These are phyloP conservation scores for Garcileccinum viscosum DNA, from an alignment of 1,284 basidiomycete species.

Conservation along the genomic window DNA sequence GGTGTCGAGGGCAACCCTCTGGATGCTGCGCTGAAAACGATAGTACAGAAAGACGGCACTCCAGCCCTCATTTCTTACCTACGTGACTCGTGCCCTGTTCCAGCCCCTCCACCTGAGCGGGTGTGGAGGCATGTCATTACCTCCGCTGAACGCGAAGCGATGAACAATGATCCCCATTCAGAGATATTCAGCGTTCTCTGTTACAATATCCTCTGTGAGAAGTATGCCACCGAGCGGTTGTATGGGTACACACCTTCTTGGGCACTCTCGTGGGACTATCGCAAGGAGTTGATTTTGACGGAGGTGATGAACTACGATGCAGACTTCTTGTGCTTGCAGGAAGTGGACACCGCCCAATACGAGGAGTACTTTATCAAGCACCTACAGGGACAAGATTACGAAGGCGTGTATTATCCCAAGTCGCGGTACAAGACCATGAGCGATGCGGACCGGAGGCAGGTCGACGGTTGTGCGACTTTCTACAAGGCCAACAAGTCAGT, in stretches of 20 bases:
- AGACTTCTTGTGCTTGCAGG: constrained; percentile 94
- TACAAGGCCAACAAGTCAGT: constrained; percentile 89
- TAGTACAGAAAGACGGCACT: constrained; percentile 95
- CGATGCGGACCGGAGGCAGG: constrained; percentile 83
- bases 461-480: constrained; percentile 98
- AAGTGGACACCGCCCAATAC: constrained; percentile 93
- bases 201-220: constrained; percentile 97
- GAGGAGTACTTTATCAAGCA: constrained; percentile 91
- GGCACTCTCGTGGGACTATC: constrained; percentile 95
- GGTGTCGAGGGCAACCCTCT: constrained; percentile 97
- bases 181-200: constrained; percentile 85
- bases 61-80: constrained; percentile 86
- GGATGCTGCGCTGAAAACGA: constrained; percentile 75
- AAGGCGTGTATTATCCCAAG: constrained; percentile 94
- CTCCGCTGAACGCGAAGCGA: constrained; percentile 68
- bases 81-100: constrained; percentile 86
- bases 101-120: constrained; percentile 84
- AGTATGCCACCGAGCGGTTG: constrained; percentile 86
- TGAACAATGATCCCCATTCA: constrained; percentile 59
- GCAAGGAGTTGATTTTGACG: constrained; percentile 88
- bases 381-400: constrained; percentile 83
- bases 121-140: constrained; percentile 81
- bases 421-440: constrained; percentile 94
- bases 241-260: constrained; percentile 98
- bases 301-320: constrained; percentile 86